Evolutionary conservation across 257 asterid genomes (phyloP).

Genomic region (Ilex asprella): DNA sequence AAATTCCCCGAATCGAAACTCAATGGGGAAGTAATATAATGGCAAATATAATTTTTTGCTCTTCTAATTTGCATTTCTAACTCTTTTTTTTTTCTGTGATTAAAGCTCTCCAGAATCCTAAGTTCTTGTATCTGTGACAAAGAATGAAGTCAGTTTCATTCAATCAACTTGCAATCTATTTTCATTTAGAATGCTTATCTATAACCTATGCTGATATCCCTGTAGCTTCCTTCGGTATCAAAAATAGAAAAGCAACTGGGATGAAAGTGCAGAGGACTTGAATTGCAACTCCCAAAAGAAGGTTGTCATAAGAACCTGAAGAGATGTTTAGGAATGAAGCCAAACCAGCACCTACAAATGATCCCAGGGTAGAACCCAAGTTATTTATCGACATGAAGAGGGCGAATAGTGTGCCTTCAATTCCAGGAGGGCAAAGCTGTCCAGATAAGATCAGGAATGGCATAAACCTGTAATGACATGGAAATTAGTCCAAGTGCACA

Average conservation of each 20-base stretch:
- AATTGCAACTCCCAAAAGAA: constrained; percentile 46
- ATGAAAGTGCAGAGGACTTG: constrained; percentile 63
- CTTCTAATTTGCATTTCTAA: neutral
- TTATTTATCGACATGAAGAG: constrained; percentile 93
- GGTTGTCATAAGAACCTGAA: constrained; percentile 83
- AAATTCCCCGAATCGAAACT: neutral
- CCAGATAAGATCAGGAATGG: constrained; percentile 93
- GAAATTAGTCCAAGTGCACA: neutral
- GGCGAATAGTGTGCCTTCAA: constrained; percentile 89
- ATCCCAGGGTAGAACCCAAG: constrained; percentile 70
- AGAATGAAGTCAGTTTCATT: too few relatives aligned
- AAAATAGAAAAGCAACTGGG: constrained; percentile 55
- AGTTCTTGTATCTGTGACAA: neutral
- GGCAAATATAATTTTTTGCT: neutral
- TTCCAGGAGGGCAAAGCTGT: constrained; percentile 94
- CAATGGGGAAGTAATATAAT: neutral
- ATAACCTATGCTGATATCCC: constrained; percentile 64
- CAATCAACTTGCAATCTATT: neutral
- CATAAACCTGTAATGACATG: constrained; percentile 65
- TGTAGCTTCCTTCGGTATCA: constrained; percentile 87
- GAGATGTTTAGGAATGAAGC: constrained; percentile 73
- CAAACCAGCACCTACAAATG: constrained; percentile 76
- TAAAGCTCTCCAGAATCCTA: neutral
- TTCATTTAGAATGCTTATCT: neutral
- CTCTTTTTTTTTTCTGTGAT: neutral